Conservation (phyloP, 306 rosid species). For the Dalbergia cochinchinensis region DNA sequence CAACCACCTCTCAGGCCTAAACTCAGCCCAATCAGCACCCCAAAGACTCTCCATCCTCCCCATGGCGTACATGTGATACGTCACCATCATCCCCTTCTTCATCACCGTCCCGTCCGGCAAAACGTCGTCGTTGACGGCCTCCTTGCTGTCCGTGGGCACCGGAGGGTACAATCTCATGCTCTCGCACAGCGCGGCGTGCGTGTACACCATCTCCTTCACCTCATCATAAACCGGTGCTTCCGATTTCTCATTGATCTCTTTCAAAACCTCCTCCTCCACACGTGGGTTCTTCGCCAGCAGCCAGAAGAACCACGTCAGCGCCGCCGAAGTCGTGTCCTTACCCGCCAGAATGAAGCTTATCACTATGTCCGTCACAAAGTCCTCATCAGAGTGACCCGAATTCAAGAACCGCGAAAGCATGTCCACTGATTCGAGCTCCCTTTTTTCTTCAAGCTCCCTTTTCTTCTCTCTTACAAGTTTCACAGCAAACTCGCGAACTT, state of each 20-base stretch:
- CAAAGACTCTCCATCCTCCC: conserved; percentile 53
- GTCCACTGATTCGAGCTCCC: conserved; percentile 53
- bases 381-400: conserved; percentile 65
- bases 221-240: conserved; percentile 53
- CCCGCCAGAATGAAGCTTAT: conserved; percentile 81
- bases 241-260: conserved; percentile 49
- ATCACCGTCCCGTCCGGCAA: conserved; percentile 76
- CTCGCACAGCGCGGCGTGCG: conserved; percentile 82
- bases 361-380: conserved; percentile 66
- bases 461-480: conserved; percentile 62
- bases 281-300: conserved; percentile 57
- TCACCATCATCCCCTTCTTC: conserved; percentile 64
- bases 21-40: not conserved
- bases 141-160: conserved; percentile 61
- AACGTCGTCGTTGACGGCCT: conserved; percentile 59
- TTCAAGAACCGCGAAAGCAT: conserved; percentile 68
- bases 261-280: conserved; percentile 56
- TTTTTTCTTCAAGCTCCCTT: conserved; percentile 47
- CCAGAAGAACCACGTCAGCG: conserved; percentile 84
- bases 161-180: conserved; percentile 89
- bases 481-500: conserved; percentile 61
- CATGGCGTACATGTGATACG: conserved; percentile 48
- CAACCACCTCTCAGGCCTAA: not conserved
- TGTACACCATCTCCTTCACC: conserved; percentile 72
- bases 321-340: conserved; percentile 68